Evolutionary conservation across 805 yeast genomes (phyloP), one percentile per base, ranked within the genome.

Genomic region (Ogataea trehaloabstinens): DNA sequence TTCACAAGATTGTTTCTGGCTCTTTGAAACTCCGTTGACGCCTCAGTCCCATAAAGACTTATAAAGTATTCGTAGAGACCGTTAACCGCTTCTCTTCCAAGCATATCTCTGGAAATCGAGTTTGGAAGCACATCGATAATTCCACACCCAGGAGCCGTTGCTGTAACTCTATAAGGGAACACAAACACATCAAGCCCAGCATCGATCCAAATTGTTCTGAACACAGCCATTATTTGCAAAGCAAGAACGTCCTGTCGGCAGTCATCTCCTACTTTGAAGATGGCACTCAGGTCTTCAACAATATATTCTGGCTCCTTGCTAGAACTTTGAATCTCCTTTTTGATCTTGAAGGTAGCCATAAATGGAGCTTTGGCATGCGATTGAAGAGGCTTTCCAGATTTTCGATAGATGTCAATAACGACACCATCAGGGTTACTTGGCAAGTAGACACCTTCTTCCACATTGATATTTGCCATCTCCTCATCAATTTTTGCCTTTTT

Each of bases 121-220:
- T 91, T 86, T 24, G 99, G 99, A 49, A 93, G 73, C 22, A 95
- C 99, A 60, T 95, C 99, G 67, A 93, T 93, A 31, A 93, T 95
- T 64, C 99, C 99, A 68, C 98, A 90, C 0, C 99, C 99, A 1
- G 99, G 98, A 2, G 96, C 96, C 7, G 99, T 93, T 1, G 99
- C 99, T 0, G 96, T 90, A 19, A 93, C 99, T 49, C 97, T 70
- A 63, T 93, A 77, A 1, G 99, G 99, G 66, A 78, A 95, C 19
- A 93, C 95, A 62, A 73, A 93, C 30, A 91, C 75, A 60, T 93
- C 98, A 45, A 93, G 70, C 1, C 98, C 98, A 10, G 85, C 80
- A 47, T 78, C 75, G 45, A 79, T 77, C 95, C 96, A 93, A 37
- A 93, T 86, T 31, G 91, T 80, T 53, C 95, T 76, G 71, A 95